phyloP scores from a whole-genome alignment of 768 basidiomycete genomes.

The Collybiopsis luxurians region DNA sequence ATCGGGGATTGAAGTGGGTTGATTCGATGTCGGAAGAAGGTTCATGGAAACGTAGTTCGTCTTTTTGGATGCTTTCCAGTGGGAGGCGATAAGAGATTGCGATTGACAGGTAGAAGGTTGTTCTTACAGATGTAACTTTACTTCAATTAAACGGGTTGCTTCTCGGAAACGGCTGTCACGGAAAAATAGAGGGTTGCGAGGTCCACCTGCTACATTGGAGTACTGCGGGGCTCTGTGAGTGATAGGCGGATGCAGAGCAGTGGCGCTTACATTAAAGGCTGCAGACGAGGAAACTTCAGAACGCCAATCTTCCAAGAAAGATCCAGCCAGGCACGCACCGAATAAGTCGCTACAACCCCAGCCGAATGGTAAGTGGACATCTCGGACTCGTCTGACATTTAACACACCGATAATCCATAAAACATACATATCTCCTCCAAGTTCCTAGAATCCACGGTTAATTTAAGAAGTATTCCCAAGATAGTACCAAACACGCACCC shows the following conservation, averaged over 20 bases:
- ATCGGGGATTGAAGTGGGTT: conserved; percentile 17
- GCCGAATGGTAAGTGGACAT: too few species aligned
- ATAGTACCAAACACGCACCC: conserved; percentile 27
- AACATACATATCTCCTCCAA: conserved; percentile 75
- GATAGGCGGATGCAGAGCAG: conserved; percentile 5
- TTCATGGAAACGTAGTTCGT: background rate
- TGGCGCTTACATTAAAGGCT: conserved; percentile 48
- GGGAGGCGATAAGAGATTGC: too few species aligned
- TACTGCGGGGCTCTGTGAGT: conserved; percentile 22
- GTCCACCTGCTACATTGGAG: conserved; percentile 30
- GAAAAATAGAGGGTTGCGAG: conserved; percentile 46
- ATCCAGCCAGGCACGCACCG: conserved; percentile 25
- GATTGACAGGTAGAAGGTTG: too few species aligned
- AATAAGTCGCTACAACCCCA: conserved; percentile 38
- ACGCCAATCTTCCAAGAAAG: background rate
- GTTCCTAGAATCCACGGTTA: conserved; percentile 33
- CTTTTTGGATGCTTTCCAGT: conserved; percentile 19
- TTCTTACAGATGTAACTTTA: conserved; percentile 42
- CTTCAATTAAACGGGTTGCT: conserved; percentile 60
- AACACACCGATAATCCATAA: conserved; percentile 84
- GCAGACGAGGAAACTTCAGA: background rate
- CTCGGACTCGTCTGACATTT: too few species aligned
- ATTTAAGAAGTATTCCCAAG: background rate
- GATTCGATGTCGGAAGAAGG: background rate
- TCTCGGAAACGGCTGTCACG: conserved; percentile 57